These are phyloP conservation scores for Cladosporium sp. DNA, from an alignment of 2,329 filamentous ascomycete species.

Conservation along the genomic window DNA sequence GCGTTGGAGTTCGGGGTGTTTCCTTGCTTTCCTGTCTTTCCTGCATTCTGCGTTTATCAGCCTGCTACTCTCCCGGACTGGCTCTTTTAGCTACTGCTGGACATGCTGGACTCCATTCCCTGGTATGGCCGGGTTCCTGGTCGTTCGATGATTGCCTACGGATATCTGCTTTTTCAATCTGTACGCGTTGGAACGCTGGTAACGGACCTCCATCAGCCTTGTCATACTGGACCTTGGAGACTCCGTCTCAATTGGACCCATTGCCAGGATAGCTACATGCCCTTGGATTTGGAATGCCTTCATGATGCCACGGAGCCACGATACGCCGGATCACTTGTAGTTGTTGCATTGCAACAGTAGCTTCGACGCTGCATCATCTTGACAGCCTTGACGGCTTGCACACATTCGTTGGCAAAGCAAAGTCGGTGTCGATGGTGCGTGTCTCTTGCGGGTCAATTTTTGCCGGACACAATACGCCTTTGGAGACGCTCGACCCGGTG, in stretches of 20 bases:
- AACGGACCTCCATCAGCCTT: no score
- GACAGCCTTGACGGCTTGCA: conserved; percentile 7
- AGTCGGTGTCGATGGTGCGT: background rate
- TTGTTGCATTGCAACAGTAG: conserved; percentile 9
- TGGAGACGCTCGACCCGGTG: no score
- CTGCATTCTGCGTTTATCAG: background rate
- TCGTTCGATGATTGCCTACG: no score
- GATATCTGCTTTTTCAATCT: no score
- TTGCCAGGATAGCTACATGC: background rate
- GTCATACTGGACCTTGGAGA: background rate
- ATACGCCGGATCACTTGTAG: conserved; percentile 3
- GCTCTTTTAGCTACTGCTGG: no score
- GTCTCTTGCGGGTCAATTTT: background rate
- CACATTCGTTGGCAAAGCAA: conserved; percentile 10
- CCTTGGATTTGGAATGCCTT: background rate
- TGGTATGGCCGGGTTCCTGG: background rate
- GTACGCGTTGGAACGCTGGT: no score
- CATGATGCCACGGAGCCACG: background rate
- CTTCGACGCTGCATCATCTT: background rate
- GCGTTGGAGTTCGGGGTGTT: conserved; percentile 6
- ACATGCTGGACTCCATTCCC: background rate
- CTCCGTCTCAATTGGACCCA: conserved; percentile 6
- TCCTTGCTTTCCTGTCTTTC: background rate
- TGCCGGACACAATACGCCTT: background rate
- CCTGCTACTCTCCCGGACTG: no score